phyloP scores from a whole-genome alignment of 257 asterid species.

The Scutellaria barbata region DNA sequence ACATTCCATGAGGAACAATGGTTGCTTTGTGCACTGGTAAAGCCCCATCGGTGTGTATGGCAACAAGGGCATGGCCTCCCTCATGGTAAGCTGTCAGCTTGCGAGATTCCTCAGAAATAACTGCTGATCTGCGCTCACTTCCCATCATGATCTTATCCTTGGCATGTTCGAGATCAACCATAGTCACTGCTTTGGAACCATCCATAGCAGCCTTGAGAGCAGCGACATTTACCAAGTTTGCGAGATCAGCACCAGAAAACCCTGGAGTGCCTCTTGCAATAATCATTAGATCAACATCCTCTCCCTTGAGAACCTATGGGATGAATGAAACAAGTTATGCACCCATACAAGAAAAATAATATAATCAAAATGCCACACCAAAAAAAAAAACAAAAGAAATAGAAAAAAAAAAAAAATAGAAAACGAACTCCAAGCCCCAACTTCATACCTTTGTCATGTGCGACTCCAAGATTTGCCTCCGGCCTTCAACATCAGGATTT shows the following conservation, averaged over 20 bases:
- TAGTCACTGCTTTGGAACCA: constrained; percentile 70
- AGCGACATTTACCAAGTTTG: constrained; percentile 73
- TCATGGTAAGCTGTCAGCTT: constrained; percentile 79
- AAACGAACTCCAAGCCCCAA: no score
- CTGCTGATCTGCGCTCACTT: constrained; percentile 81
- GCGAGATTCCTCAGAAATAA: constrained; percentile 68
- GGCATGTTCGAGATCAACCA: constrained; percentile 75
- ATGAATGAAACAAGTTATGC: neutral
- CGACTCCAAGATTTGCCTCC: constrained; percentile 90
- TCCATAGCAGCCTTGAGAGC: constrained; percentile 89
- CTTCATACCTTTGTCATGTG: constrained; percentile 96
- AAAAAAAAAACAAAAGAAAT: no score
- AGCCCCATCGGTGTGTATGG: constrained; percentile 74
- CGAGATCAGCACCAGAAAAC: constrained; percentile 87
- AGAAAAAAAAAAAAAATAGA: no score
- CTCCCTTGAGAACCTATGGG: constrained; percentile 66
- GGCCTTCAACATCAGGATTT: constrained; percentile 96
- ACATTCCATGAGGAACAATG: constrained; percentile 76
- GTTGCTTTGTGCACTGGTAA: constrained; percentile 82
- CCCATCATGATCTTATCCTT: constrained; percentile 90
- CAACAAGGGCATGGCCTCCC: constrained; percentile 87
- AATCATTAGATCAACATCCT: constrained; percentile 71
- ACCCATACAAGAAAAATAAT: neutral
- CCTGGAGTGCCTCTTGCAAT: constrained; percentile 87
- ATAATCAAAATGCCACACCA: neutral